Percentiles rank a stretch among this genome's conserved stretches.
Conservation (phyloP, 148 eudicot species). For the Oxyria digyna region DNA sequence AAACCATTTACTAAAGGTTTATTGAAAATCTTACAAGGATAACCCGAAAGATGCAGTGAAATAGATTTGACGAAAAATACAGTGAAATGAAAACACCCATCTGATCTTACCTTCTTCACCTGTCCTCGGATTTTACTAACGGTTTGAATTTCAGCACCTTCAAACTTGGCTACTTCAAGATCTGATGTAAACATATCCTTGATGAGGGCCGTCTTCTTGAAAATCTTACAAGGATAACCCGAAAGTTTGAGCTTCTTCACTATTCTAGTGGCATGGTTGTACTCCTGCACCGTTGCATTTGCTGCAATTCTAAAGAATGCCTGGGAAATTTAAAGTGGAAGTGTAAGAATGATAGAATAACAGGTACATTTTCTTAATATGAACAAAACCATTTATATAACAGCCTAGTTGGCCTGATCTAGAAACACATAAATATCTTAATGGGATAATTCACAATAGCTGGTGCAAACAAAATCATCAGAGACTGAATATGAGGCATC, state of each 20-base stretch:
- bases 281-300: conserved; percentile 70
- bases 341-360: background rate
- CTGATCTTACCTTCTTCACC: conserved; percentile 64
- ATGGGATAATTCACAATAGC: background rate
- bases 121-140: conserved; percentile 95
- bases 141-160: conserved; percentile 77
- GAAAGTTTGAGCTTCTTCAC: conserved; percentile 88
- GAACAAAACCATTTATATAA: background rate
- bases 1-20: too few relatives aligned
- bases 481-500: background rate
- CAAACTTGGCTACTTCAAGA: conserved; percentile 93
- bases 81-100: background rate
- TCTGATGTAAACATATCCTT: conserved; percentile 96
- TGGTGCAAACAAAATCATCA: background rate
- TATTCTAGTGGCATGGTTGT: conserved; percentile 72
- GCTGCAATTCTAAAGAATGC: conserved; percentile 83
- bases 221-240: conserved; percentile 80
- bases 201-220: conserved; percentile 85
- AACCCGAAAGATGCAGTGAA: too few relatives aligned
- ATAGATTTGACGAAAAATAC: background rate
- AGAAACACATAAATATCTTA: background rate
- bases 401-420: background rate
- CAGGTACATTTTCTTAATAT: background rate
- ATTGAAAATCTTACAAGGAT: too few relatives aligned
- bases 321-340: conserved; percentile 26